Evolutionary conservation across 345 rosid species (phyloP).

Genomic region (Gossypium arboreum): DNA sequence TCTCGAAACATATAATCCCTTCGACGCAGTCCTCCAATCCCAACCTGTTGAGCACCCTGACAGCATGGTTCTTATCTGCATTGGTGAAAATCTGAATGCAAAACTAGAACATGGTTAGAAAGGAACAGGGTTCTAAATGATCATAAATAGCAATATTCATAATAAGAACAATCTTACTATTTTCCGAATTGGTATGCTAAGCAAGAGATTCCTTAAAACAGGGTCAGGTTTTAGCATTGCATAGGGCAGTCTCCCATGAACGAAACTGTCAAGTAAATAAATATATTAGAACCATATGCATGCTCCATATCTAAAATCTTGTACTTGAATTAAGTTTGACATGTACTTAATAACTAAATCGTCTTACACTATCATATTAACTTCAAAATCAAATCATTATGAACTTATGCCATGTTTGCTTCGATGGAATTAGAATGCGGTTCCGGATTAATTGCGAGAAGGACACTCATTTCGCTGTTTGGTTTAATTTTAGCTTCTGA

Average conservation of each 20-base stretch:
- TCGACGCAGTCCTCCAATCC: slow-evolving; percentile 92
- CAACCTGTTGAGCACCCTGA: slow-evolving; percentile 61
- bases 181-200: slow-evolving; percentile 82
- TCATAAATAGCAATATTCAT: background rate
- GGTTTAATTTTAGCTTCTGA: too few species aligned
- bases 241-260: slow-evolving; percentile 92
- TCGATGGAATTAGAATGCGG: too few species aligned
- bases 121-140: background rate
- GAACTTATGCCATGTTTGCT: too few species aligned
- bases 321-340: too few species aligned
- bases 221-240: slow-evolving; percentile 77
- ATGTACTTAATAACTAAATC: too few species aligned
- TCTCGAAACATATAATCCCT: slow-evolving; percentile 80
- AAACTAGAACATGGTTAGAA: background rate
- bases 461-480: too few species aligned
- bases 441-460: too few species aligned
- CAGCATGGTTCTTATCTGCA: slow-evolving; percentile 77
- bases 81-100: slow-evolving; percentile 65
- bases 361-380: too few species aligned
- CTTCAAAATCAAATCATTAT: too few species aligned
- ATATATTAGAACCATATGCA: background rate
- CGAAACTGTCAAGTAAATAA: slow-evolving; percentile 44
- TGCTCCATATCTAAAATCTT: too few species aligned
- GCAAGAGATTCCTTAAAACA: slow-evolving; percentile 63
- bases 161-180: slow-evolving; percentile 46